These are phyloP conservation scores for Rhizophagus prolifer DNA, from an alignment of 192 early-diverging fungal genomes.

Conservation along the genomic window DNA sequence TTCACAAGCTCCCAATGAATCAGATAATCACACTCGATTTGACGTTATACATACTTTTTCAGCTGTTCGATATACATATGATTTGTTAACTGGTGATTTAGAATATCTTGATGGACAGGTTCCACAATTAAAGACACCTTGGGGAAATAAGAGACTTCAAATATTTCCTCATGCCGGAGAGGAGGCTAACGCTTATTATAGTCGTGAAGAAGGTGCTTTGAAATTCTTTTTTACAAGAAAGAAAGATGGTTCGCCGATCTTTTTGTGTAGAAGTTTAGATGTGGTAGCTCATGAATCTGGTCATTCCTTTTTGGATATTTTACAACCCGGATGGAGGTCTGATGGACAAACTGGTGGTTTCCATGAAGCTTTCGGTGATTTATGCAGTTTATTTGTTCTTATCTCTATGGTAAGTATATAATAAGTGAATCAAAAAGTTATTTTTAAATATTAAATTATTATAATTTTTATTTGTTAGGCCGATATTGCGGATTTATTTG, in stretches of 20 bases:
- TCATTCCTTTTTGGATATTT: neutral
- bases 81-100: neutral
- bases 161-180: conserved; percentile 5
- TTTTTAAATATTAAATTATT: too few relatives aligned
- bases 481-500: neutral
- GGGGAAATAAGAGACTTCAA: neutral
- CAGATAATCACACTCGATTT: neutral
- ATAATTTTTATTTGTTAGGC: neutral
- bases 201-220: neutral
- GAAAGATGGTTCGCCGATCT: neutral
- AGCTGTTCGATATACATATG: neutral
- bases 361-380: conserved; percentile 25
- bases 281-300: conserved; percentile 11
- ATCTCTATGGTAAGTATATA: conserved; percentile 2
- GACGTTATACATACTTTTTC: conserved; percentile 2
- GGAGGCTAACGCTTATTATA: conserved; percentile 6
- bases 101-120: conserved; percentile 14
- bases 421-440: too few relatives aligned
- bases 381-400: neutral
- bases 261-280: conserved; percentile 5
- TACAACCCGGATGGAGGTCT: neutral
- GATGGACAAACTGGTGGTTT: conserved; percentile 16
- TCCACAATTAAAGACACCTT: neutral
- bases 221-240: neutral
- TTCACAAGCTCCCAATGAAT: neutral